Percentiles rank a stretch among this genome's conserved stretches.
Conservation (phyloP, 306 rosid species). For the Heteromeles arbutifolia region DNA sequence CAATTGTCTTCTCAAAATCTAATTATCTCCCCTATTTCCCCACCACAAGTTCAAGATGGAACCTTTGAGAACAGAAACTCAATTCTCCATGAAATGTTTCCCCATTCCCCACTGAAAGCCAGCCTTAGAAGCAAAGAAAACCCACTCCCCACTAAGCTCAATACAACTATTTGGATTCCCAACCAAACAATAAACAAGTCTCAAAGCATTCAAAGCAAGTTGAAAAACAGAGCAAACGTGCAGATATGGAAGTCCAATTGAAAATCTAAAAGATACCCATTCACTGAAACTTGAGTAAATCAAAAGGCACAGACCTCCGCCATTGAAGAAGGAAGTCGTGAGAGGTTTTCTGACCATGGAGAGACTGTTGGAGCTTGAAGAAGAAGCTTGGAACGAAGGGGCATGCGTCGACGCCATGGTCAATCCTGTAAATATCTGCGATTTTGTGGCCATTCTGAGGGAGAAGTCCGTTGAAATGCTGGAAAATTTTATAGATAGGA, state of each 20-base stretch:
- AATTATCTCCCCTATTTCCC: neutral
- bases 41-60: neutral
- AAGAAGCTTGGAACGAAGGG: slow-evolving; percentile 37
- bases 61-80: no score
- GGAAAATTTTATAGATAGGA: slow-evolving; percentile 8
- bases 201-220: neutral
- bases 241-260: neutral
- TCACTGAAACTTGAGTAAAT: neutral
- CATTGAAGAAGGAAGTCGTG: slow-evolving; percentile 48
- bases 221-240: neutral
- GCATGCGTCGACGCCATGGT: slow-evolving; percentile 37
- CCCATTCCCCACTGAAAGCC: neutral
- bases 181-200: neutral
- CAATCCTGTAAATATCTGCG: slow-evolving; percentile 53
- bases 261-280: neutral
- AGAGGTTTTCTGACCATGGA: slow-evolving; percentile 44
- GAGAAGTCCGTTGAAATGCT: slow-evolving; percentile 6
- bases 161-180: neutral
- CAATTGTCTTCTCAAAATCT: neutral
- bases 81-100: neutral
- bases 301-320: slow-evolving; percentile 28
- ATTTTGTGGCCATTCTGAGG: slow-evolving; percentile 55
- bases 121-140: neutral
- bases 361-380: slow-evolving; percentile 35
- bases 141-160: neutral